These are phyloP conservation scores for Lineolata rhizophorae DNA, from an alignment of 495 filamentous ascomycete genomes.

Conservation along the genomic window DNA sequence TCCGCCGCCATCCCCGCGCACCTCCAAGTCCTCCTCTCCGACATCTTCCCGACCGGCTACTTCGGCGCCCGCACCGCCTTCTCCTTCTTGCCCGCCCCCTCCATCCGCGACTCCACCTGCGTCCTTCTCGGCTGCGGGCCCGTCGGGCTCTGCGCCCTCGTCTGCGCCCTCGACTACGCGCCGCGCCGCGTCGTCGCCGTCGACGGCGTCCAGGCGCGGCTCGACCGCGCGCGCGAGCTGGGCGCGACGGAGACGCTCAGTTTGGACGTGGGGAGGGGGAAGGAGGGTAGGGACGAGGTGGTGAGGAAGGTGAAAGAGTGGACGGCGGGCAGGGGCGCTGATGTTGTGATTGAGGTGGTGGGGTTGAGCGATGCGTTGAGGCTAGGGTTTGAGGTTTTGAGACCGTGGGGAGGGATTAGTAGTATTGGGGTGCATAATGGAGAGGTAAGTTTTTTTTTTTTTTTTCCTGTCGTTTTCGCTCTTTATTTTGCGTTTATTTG, in stretches of 20 bases:
- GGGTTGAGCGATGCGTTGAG: slow-evolving; percentile 63
- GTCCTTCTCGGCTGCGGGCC: slow-evolving; percentile 71
- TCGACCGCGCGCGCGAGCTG: slow-evolving; percentile 52
- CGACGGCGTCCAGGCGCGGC: slow-evolving; percentile 56
- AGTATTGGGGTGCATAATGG: slow-evolving; percentile 88
- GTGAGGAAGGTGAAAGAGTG: slow-evolving; percentile 49
- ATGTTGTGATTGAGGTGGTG: slow-evolving; percentile 83
- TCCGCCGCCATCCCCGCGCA: slow-evolving; percentile 50
- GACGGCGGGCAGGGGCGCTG: slow-evolving; percentile 68
- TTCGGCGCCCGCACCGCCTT: slow-evolving; percentile 79
- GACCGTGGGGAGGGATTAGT: slow-evolving; percentile 72
- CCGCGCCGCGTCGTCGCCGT: slow-evolving; percentile 71
- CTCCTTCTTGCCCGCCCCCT: slow-evolving; percentile 34
- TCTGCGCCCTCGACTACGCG: slow-evolving; percentile 59
- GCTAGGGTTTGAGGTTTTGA: slow-evolving; percentile 64
- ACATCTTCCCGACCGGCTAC: slow-evolving; percentile 70
- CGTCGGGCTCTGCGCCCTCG: slow-evolving; percentile 59
- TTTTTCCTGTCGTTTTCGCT: too few relatives aligned
- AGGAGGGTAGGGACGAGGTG: slow-evolving; percentile 43
- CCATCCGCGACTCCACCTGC: slow-evolving; percentile 46
- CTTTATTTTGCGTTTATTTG: neutral
- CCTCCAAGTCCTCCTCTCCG: slow-evolving; percentile 70
- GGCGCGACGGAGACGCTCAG: slow-evolving; percentile 63
- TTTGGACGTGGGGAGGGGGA: too few relatives aligned
- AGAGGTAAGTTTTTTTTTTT: slow-evolving; percentile 32